phyloP scores from a whole-genome alignment of 2,329 filamentous ascomycete species.

The Xylaria sp. region DNA sequence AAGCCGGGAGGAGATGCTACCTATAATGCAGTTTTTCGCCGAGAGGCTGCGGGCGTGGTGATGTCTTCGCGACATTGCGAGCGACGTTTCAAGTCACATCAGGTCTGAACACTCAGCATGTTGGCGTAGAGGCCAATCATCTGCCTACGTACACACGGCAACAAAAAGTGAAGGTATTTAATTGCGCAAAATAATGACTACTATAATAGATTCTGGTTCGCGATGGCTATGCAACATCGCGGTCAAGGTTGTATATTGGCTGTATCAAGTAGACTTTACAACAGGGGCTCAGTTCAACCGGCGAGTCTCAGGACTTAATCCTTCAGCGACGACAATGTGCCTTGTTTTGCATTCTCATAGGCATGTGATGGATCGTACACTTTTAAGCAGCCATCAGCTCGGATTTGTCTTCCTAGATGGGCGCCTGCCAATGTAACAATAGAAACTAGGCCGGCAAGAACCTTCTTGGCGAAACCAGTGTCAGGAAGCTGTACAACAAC shows the following conservation, averaged over 20 bases:
- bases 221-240: neutral
- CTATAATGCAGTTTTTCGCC: conserved; percentile 87
- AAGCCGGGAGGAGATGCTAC: conserved; percentile 85
- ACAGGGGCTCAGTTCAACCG: neutral
- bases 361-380: neutral
- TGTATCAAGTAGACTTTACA: no score
- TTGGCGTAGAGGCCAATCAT: neutral
- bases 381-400: neutral
- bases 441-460: neutral
- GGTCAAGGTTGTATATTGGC: no score
- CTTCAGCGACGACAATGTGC: neutral
- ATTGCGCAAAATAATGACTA: neutral
- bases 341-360: neutral
- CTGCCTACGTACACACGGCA: neutral
- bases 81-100: neutral
- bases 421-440: neutral
- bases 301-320: no score
- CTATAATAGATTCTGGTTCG: neutral
- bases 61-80: neutral
- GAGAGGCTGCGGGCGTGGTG: conserved; percentile 63
- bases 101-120: neutral
- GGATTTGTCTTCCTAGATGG: neutral
- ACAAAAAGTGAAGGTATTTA: neutral
- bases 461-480: neutral
- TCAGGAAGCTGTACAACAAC: neutral